These are phyloP conservation scores for Acer saccharum DNA, from an alignment of 345 rosid species.

Conservation along the genomic window DNA sequence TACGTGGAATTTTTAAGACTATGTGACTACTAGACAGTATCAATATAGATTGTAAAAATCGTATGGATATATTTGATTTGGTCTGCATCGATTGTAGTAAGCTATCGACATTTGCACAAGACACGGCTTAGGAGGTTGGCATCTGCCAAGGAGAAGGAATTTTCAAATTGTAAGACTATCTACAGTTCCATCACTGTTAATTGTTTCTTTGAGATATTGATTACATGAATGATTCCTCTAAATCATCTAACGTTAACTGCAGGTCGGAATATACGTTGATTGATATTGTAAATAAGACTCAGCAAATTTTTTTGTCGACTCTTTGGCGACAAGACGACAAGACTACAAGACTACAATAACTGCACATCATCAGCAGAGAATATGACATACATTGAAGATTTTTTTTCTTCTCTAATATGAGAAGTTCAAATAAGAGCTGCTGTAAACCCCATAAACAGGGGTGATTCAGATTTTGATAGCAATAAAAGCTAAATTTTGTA, in stretches of 20 bases:
- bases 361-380: not conserved
- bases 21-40: not conserved
- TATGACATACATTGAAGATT: not conserved
- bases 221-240: not conserved
- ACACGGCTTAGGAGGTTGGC: slow-evolving; percentile 58
- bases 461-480: not conserved
- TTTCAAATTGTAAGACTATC: slow-evolving; percentile 52
- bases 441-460: not conserved
- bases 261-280: slow-evolving; percentile 64
- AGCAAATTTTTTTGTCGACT: slow-evolving; percentile 36
- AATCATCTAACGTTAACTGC: slow-evolving; percentile 16
- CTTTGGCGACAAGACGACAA: slow-evolving; percentile 21
- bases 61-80: not conserved
- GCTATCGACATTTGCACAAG: slow-evolving; percentile 82
- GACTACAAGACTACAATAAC: not conserved
- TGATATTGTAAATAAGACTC: slow-evolving; percentile 39
- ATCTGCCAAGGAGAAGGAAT: slow-evolving; percentile 79
- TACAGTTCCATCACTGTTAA: slow-evolving; percentile 6
- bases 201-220: not conserved
- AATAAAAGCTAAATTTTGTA: not conserved
- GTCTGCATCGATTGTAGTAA: slow-evolving; percentile 27
- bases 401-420: not conserved
- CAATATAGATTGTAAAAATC: not conserved
- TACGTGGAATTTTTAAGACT: not conserved
- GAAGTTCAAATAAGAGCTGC: not conserved